phyloP scores from a whole-genome alignment of 140 eudicot genomes.

The Ambrosia hybrid region DNA sequence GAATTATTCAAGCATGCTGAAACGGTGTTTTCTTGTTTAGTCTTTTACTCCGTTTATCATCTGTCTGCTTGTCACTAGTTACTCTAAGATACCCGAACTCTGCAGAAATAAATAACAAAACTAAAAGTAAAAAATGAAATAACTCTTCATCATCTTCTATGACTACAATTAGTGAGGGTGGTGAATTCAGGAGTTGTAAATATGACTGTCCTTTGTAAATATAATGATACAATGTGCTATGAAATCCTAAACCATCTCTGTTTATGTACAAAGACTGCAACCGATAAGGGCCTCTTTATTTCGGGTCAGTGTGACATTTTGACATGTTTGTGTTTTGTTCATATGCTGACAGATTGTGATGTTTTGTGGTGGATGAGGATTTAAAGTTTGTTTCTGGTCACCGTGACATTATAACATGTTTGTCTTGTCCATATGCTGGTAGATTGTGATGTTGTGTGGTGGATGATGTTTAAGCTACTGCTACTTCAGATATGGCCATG shows the following conservation, averaged over 20 bases:
- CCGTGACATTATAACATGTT: too few species aligned
- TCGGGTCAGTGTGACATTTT: background rate
- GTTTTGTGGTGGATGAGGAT: background rate
- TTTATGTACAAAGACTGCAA: background rate
- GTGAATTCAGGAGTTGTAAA: constrained; percentile 21
- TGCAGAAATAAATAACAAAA: background rate
- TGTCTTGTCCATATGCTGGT: too few species aligned
- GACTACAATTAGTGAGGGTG: background rate
- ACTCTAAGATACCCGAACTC: background rate
- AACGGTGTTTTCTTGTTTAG: background rate
- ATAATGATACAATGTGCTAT: constrained; percentile 19
- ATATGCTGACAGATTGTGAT: background rate
- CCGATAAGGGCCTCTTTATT: too few species aligned
- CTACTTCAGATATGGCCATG: too few species aligned
- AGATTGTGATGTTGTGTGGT: too few species aligned
- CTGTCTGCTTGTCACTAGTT: background rate
- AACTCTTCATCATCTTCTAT: constrained; percentile 13
- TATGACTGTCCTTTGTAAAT: constrained; percentile 27
- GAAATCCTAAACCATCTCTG: constrained; percentile 1
- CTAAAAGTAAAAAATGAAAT: background rate
- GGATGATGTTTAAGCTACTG: too few species aligned
- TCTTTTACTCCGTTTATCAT: background rate
- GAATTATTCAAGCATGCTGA: constrained; percentile 9
- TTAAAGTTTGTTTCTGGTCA: too few species aligned
- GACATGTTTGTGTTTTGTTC: background rate